These are phyloP conservation scores for Vitis rupestris DNA, from an alignment of 164 flowering plant genomes.

Conservation along the genomic window DNA sequence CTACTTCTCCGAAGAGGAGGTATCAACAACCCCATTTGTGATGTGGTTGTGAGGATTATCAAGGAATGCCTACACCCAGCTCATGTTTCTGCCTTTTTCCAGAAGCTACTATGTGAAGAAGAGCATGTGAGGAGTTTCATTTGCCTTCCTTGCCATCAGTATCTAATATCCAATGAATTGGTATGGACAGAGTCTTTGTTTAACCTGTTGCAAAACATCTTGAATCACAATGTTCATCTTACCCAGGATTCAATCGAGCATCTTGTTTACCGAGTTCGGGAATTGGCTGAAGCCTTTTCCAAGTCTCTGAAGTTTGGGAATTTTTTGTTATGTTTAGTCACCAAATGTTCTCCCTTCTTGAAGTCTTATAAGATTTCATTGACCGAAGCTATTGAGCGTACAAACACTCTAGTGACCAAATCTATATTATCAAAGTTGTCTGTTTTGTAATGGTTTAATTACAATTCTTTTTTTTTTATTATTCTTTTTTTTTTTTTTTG, in stretches of 20 bases:
- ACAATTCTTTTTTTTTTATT: background rate
- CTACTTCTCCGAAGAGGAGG: conserved; percentile 49
- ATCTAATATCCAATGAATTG: conserved; percentile 43
- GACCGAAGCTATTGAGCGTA: conserved; percentile 39
- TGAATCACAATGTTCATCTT: conserved; percentile 53
- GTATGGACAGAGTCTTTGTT: conserved; percentile 78
- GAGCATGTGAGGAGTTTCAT: conserved; percentile 32
- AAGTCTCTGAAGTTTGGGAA: conserved; percentile 72
- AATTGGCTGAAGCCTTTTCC: conserved; percentile 40
- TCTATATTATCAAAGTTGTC: conserved; percentile 57
- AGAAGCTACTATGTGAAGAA: conserved; percentile 49
- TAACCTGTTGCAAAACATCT: conserved; percentile 53
- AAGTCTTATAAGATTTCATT: conserved; percentile 46
- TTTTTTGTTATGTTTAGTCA: conserved; percentile 62
- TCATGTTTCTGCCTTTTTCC: conserved; percentile 77
- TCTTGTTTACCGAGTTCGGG: conserved; percentile 36
- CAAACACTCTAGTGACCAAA: conserved; percentile 64
- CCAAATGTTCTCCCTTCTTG: conserved; percentile 43
- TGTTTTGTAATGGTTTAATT: conserved; percentile 24
- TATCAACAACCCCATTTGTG: conserved; percentile 53
- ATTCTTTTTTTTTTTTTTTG: background rate
- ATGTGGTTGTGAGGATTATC: conserved; percentile 52
- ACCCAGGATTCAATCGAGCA: conserved; percentile 56
- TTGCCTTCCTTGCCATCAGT: conserved; percentile 54
- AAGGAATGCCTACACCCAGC: conserved; percentile 76